These are phyloP conservation scores for Elymus sibiricus DNA, from an alignment of 176 grass and related monocot species.

Conservation along the genomic window DNA sequence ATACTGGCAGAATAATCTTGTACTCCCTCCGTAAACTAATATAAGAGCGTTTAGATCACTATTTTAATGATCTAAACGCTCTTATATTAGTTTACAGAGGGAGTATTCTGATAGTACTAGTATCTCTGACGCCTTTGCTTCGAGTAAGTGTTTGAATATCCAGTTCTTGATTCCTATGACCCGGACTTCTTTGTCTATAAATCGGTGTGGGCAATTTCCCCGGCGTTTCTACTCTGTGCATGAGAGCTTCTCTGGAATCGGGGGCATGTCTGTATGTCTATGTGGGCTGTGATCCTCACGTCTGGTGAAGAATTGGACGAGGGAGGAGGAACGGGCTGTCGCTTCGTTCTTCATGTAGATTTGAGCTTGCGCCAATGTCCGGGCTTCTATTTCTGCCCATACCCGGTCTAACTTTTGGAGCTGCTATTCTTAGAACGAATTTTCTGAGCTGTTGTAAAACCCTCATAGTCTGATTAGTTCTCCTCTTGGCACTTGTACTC, in stretches of 20 bases:
- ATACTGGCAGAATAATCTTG: no score
- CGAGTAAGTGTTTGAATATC: conserved; percentile 17
- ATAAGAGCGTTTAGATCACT: no score
- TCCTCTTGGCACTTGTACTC: background rate
- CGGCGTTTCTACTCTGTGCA: background rate
- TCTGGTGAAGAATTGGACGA: background rate
- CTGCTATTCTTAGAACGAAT: background rate
- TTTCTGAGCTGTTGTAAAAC: background rate
- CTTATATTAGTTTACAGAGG: no score
- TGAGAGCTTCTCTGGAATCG: background rate
- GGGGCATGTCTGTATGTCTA: background rate
- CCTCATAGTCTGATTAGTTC: background rate
- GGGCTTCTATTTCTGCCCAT: background rate
- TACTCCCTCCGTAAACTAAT: no score
- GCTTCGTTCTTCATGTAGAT: background rate
- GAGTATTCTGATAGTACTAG: no score
- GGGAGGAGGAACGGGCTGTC: background rate
- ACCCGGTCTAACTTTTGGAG: background rate
- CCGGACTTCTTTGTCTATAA: background rate
- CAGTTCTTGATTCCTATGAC: background rate
- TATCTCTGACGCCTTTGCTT: background rate
- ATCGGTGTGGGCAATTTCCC: background rate
- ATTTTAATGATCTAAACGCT: no score
- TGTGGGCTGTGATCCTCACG: background rate
- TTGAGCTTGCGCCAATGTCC: background rate